Percentiles rank a stretch among this genome's conserved stretches.
These are phyloP conservation scores for Termitomyces eurrhizus DNA, from an alignment of 768 basidiomycete genomes.

Conservation along the genomic window DNA sequence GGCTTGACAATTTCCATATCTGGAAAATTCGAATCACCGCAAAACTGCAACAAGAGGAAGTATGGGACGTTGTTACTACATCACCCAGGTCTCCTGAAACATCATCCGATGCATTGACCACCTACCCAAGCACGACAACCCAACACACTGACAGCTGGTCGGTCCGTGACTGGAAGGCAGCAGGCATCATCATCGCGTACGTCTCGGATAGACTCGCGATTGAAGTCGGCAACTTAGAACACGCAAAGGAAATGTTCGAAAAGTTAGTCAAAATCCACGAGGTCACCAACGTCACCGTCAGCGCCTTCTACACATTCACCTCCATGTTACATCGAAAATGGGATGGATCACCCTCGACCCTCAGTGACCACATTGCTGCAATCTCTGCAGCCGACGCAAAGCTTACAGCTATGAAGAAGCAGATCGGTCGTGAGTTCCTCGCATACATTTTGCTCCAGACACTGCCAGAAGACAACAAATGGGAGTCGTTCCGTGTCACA, in stretches of 20 bases:
- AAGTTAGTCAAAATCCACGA: background rate
- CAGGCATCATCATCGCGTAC: background rate
- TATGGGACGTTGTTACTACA: too few relatives aligned
- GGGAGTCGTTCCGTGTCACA: background rate
- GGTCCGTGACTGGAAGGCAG: too few relatives aligned
- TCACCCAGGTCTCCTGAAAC: too few relatives aligned
- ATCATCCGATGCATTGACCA: too few relatives aligned
- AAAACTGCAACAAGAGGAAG: too few relatives aligned
- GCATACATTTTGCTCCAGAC: background rate
- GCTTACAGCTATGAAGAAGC: conserved; percentile 1
- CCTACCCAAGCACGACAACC: too few relatives aligned
- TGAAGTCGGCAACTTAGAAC: background rate
- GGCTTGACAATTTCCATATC: too few relatives aligned
- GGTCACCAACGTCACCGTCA: background rate
- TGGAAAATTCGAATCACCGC: too few relatives aligned
- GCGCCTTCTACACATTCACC: background rate
- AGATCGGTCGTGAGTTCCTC: background rate
- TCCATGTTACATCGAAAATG: background rate
- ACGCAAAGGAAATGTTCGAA: background rate
- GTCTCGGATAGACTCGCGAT: background rate
- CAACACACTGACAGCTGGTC: too few relatives aligned
- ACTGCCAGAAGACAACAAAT: background rate
- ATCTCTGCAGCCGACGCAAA: background rate
- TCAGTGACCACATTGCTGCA: background rate
- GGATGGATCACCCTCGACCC: background rate